Conservation (phyloP, 2,329 filamentous ascomycete genomes). For the Alternaria brassicae region DNA sequence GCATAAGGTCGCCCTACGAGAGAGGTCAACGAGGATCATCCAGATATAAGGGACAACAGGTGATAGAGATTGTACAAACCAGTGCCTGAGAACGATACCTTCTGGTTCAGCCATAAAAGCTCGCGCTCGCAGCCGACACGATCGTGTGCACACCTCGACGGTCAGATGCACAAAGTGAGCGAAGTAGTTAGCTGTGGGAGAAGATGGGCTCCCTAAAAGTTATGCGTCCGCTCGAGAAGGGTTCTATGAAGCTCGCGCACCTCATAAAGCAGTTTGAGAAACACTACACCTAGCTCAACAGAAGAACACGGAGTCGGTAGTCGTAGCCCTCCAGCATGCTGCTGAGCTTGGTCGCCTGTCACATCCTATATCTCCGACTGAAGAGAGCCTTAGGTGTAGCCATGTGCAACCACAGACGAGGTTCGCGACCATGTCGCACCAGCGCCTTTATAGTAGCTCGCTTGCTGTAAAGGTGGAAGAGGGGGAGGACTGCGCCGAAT, state of each 20-base stretch:
- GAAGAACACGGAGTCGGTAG: background rate
- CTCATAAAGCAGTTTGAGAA: conserved; percentile 1
- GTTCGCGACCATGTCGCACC: background rate
- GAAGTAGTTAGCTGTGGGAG: background rate
- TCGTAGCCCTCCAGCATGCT: background rate
- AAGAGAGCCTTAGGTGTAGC: background rate
- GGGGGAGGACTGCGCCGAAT: too few species aligned
- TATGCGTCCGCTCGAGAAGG: background rate
- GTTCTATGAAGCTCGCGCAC: background rate
- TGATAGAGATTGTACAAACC: background rate
- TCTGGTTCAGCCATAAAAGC: background rate
- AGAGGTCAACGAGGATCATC: background rate
- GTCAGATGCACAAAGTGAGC: too few species aligned
- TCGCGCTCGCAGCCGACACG: background rate
- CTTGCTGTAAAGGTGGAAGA: too few species aligned
- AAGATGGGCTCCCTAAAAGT: background rate
- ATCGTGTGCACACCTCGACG: background rate
- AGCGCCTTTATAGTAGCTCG: background rate
- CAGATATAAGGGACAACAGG: background rate
- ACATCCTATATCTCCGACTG: background rate
- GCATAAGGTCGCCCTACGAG: background rate
- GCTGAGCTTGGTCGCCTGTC: background rate
- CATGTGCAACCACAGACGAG: conserved; percentile 1
- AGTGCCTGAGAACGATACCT: background rate
- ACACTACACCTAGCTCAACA: background rate